A percentile compares a stretch with the other conserved stretches of the same genome.
These are phyloP conservation scores for Rasamsonia emersonii DNA, from an alignment of 2,329 filamentous ascomycete species.

Conservation along the genomic window DNA sequence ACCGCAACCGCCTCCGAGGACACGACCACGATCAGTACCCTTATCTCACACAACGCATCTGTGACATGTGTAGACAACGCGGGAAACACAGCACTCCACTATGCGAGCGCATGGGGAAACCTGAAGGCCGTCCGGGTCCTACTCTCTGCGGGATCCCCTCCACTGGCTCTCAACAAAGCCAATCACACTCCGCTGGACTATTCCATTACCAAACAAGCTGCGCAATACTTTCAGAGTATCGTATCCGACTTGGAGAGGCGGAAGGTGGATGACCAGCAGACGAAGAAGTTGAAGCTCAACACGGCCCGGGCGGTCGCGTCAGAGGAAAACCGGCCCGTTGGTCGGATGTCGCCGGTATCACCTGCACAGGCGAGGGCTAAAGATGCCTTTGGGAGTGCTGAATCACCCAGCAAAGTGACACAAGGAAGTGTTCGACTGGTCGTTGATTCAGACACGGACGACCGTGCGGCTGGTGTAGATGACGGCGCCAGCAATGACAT, in stretches of 20 bases:
- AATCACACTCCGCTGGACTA: slow-evolving; percentile 80
- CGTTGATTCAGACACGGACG: background rate
- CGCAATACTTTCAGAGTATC: slow-evolving; percentile 73
- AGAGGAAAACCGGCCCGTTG: background rate
- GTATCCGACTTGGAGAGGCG: slow-evolving; percentile 63
- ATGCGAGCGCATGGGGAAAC: slow-evolving; percentile 74
- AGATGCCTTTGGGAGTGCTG: background rate
- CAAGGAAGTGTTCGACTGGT: background rate
- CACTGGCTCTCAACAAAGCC: slow-evolving; percentile 62
- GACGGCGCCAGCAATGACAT: too few relatives aligned
- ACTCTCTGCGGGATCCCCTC: slow-evolving; percentile 68
- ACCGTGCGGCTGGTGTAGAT: too few relatives aligned
- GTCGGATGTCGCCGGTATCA: background rate
- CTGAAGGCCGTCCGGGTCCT: slow-evolving; percentile 68
- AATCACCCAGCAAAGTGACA: background rate
- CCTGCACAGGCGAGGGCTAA: background rate
- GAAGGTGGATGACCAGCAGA: slow-evolving; percentile 33
- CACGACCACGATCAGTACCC: slow-evolving; percentile 17
- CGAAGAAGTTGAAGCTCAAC: slow-evolving; percentile 5
- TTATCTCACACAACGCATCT: slow-evolving; percentile 28
- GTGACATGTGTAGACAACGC: slow-evolving; percentile 55
- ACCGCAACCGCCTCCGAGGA: slow-evolving; percentile 18
- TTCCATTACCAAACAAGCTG: slow-evolving; percentile 70
- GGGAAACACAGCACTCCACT: slow-evolving; percentile 82
- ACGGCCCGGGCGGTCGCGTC: slow-evolving; percentile 4